These are phyloP conservation scores for Rhynchospora breviuscula DNA, from an alignment of 176 grass and related monocot genomes.

Conservation along the genomic window DNA sequence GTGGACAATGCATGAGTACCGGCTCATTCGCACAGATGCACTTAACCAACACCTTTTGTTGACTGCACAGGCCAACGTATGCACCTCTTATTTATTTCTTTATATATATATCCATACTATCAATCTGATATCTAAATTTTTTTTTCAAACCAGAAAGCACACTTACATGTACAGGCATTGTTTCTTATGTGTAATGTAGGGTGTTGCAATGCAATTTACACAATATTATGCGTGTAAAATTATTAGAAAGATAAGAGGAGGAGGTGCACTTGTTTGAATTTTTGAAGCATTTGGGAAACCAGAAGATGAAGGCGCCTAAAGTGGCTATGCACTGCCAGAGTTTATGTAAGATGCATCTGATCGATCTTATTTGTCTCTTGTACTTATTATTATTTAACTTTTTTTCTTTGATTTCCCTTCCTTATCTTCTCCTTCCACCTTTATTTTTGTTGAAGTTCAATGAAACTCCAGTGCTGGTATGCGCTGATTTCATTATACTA, in stretches of 20 bases:
- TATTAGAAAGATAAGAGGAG: background rate
- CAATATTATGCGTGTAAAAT: slow-evolving; percentile 2
- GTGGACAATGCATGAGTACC: background rate
- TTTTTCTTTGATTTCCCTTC: background rate
- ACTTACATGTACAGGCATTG: background rate
- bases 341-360: background rate
- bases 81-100: background rate
- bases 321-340: background rate
- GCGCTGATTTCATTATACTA: background rate
- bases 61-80: background rate
- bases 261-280: background rate
- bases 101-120: background rate
- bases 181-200: background rate
- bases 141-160: background rate
- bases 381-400: background rate
- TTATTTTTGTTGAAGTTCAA: background rate
- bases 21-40: background rate
- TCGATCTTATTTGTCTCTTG: background rate
- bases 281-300: background rate
- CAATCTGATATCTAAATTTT: background rate
- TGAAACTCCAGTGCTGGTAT: background rate
- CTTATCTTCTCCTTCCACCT: background rate
- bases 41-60: background rate
- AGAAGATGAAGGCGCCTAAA: background rate
- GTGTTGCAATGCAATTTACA: background rate